A percentile compares a stretch with the other conserved stretches of the same genome.
Conservation (phyloP, 208 protist species). For the Leishmania arabica region DNA sequence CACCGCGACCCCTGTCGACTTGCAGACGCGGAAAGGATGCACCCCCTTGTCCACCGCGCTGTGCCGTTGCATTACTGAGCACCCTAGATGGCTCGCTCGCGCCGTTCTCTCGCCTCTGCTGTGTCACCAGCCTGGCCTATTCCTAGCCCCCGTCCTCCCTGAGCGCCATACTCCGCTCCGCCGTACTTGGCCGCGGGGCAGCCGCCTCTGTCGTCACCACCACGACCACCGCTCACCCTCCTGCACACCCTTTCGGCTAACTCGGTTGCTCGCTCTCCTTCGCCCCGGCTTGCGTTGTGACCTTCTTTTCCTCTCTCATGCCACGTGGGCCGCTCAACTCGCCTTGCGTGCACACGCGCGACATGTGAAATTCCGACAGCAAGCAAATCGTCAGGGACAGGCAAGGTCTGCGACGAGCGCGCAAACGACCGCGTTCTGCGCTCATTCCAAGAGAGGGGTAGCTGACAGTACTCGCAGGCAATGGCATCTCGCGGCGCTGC, state of each 20-base stretch:
- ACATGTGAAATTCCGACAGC: background rate
- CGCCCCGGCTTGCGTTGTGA: background rate
- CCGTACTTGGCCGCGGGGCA: background rate
- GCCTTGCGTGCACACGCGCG: background rate
- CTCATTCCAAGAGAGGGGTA: background rate
- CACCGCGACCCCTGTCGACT: background rate
- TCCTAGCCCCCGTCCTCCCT: background rate
- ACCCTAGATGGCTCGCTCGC: background rate
- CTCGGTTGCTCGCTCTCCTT: background rate
- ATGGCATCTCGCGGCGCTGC: slow-evolving; percentile 16
- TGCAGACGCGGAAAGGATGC: background rate
- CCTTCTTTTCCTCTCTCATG: background rate
- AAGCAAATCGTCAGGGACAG: no score
- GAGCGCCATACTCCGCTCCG: background rate
- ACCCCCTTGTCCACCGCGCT: background rate
- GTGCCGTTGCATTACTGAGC: background rate
- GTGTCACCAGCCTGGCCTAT: background rate
- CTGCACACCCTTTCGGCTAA: background rate
- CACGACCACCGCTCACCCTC: background rate
- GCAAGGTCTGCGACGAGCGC: background rate
- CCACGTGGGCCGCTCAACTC: background rate
- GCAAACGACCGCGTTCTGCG: no score
- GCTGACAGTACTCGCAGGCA: background rate
- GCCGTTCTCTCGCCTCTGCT: background rate
- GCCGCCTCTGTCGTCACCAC: background rate